Evolutionary conservation across 108 stramenopile genomes (phyloP), one percentile per base, ranked within the genome.

Genomic region (Cyclotella choctawhatcheeana): DNA sequence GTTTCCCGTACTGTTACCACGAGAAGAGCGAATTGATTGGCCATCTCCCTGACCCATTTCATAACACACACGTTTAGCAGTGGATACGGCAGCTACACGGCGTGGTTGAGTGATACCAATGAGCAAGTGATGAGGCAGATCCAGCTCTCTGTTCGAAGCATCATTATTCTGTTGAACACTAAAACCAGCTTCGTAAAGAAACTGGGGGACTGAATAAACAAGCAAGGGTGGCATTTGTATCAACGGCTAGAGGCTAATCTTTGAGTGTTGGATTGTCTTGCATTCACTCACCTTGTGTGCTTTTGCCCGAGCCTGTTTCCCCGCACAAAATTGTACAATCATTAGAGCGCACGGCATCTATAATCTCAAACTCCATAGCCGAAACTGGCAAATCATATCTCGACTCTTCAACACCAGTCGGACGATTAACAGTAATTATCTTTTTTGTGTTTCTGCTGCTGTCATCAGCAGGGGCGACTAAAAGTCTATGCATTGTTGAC

Each of bases 31-130:
- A 74, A 99, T 99, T 40, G 88, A 89, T 76, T 98, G 99, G 2
- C 47, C 47, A 22, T 98, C 98, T 73, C 98, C 98, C 43, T 96
- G 94, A n/a, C 99, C 99, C 98, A 99, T 97, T 73, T 99, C 99
- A 56, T 95, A 82, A 13, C 96, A 88, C 0, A 99, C 99, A 60
- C 99, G 95, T 21, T 98, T 92, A 0, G 99, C 99, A 22, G 99
- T 98, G 52, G 89, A 91, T 98, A 99, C 98, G 17, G 99, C 99
- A 27, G 99, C 99, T 27, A 99, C 98, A 24, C 99, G 93, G 27
- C 99, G 85, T 3, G 99, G 99, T 58, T 83, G 99, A 31, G 99
- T 99, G 67, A 98, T 98, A 1, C 98, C 99, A 64, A 99, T 94
- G 27, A 94, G 67, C 26, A 79, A 58, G 74, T 62, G 21, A 62